A percentile compares a stretch with the other conserved stretches of the same genome.
phyloP scores from a whole-genome alignment of 306 rosid genomes.

The Mucuna pruriens region DNA sequence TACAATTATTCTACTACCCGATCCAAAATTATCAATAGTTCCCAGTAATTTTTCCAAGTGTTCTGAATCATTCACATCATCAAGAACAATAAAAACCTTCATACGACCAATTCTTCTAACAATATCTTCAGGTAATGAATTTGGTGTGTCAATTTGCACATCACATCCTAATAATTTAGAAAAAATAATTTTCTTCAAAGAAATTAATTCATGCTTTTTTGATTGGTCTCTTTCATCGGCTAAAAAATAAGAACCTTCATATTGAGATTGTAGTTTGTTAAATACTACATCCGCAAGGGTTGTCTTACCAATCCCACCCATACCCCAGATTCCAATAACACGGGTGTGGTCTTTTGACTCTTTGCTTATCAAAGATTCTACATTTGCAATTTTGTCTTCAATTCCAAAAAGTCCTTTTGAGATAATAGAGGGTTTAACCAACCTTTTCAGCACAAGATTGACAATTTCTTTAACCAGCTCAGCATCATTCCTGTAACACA shows the following conservation, averaged over 20 bases:
- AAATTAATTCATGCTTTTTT: accelerated
- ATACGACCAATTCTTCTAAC: too few species aligned
- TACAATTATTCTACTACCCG: too few species aligned
- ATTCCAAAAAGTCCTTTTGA: not conserved
- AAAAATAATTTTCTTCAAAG: not conserved
- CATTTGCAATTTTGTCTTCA: not conserved
- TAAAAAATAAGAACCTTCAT: not conserved
- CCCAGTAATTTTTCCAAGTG: too few species aligned
- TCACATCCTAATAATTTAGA: too few species aligned
- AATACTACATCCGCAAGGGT: not conserved
- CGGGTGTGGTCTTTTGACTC: not conserved
- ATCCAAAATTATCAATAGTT: too few species aligned
- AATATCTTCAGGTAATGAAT: too few species aligned
- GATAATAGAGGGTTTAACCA: not conserved
- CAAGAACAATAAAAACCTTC: too few species aligned
- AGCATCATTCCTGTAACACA: not conserved
- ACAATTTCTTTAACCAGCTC: not conserved
- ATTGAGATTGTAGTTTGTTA: not conserved
- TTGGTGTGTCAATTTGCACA: too few species aligned
- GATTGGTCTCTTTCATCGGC: not conserved
- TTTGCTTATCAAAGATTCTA: not conserved
- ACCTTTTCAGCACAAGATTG: not conserved
- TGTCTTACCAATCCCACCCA: not conserved
- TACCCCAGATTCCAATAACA: not conserved
- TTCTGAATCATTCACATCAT: too few species aligned